Base-by-base conservation (phyloP, 2,329 filamentous ascomycete species). In the Plenodomus biglobosus region DNA sequence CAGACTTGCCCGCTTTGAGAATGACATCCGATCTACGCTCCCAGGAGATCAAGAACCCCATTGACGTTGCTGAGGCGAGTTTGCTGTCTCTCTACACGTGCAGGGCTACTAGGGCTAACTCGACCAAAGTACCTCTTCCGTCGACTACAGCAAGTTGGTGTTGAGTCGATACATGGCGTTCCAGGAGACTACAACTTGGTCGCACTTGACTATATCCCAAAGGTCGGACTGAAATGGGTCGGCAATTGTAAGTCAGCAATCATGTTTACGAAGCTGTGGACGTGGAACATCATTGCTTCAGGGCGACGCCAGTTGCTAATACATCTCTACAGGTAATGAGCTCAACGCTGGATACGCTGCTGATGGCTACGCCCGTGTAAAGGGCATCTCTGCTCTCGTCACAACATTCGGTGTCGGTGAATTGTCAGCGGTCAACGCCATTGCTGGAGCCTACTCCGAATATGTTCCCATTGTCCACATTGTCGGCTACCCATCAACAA, bases 31-130 rank as follows among this genome's bases (percentile, higher is more conserved):
- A 78, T 53, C 68, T 78, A 42, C 66, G 74, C 52, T 71, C 71
- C 17, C 65, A 71, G 38, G 67, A 71, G 37, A 67, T 78, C 53
- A 71, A 74, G 56, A 65, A 74, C 52, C 73, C 73, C 41, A 62
- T 79, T 21, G 81, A 85, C 52, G 81, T 87, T 43, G 83, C 83
- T 46, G 81, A 87, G 64, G 66, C 67, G 30, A 50, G 64, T 42
- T 48, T 34, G 11, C n/a, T n/a, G 19, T 13, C 8, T 18, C 17
- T 44, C 27, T n/a, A 7, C 32, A 42, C 40, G 40, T 40, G 27
- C 40, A 17, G 32, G 30, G 2, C 19, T 43, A 40, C 40, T 52
- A 46, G 27, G 18, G 43, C 50, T 59, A 37, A 59, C 24, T 24
- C 22, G 10, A n/a, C 13, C 8, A 27, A 42, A 70, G 68, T 71